Base-by-base conservation (phyloP, 176 grass and related monocot species). In the Oryza longistaminata region DNA sequence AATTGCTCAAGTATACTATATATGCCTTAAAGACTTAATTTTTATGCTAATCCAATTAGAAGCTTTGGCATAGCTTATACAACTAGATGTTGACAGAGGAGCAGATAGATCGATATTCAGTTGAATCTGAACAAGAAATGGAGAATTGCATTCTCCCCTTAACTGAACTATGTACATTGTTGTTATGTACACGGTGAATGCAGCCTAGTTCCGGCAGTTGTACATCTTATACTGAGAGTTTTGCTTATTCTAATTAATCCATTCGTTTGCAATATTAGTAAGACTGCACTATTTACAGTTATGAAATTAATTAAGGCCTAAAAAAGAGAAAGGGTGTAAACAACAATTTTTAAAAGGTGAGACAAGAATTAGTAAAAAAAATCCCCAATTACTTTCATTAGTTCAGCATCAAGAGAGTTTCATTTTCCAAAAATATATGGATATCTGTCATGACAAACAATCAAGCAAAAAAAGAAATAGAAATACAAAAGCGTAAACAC, bases 81-180 rank as follows among this genome's bases (percentile, higher is more conserved):
- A 43, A 9, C 49, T 37, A 37, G 11, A 43, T 27, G 9, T 37
- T 50, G 60, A 25, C 70, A 50, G 4, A 11, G 48, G 21, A 37
- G 31, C 0, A 60, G 13, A 17, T 6, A 1, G 64, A 11, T 31
- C 29, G 29, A 31, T 64, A 12, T 29, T 68, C 7, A 6, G 17
- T 48, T 73, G 3, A 22, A 71, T 83, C 31, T 64, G 12, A 53
- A 24, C 11, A 64, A 72, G 71, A 68, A 29, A 77, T 11, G 24
- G 43, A 8, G 40, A 74, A 19, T 1, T 19, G 15, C 25, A 17
- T 74, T 11, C 0, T 52, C 9, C 15, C 2, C 6, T 17, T 19
- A 66, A 34, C 1, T 34, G 49, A 60, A 9, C 11, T 76, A 42
- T 81, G 83, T 66, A 77, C 88, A 58, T 85, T 33, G 77, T 66